phyloP scores from a whole-genome alignment of 805 yeast species.

The Kodamaea leandrae region DNA sequence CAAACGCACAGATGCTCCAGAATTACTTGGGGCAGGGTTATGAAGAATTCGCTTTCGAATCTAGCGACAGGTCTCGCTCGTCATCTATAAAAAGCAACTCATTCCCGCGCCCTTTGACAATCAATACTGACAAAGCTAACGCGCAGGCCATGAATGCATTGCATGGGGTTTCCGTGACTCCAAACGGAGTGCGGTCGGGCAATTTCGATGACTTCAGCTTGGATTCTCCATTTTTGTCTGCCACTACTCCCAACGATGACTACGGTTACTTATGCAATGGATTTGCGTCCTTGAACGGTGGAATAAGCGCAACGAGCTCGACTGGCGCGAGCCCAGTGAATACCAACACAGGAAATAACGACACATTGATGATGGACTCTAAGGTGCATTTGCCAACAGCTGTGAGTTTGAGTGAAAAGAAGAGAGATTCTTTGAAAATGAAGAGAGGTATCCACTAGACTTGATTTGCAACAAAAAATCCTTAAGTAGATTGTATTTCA shows the following conservation, averaged over 20 bases:
- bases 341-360: constrained; percentile 11
- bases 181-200: constrained; percentile 6
- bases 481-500: neutral
- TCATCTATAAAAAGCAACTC: constrained; percentile 22
- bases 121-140: constrained; percentile 36
- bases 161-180: constrained; percentile 16
- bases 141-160: constrained; percentile 23
- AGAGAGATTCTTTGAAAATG: constrained; percentile 43
- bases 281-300: constrained; percentile 9
- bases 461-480: neutral
- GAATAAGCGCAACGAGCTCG: constrained; percentile 11
- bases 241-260: constrained; percentile 37
- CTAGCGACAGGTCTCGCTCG: constrained; percentile 16
- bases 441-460: constrained; percentile 42
- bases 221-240: constrained; percentile 44
- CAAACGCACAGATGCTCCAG: constrained; percentile 8
- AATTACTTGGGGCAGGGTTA: constrained; percentile 10
- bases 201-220: constrained; percentile 19
- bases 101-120: constrained; percentile 36
- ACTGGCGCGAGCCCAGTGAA: constrained; percentile 16
- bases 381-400: constrained; percentile 29
- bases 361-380: constrained; percentile 13
- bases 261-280: constrained; percentile 27
- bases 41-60: constrained; percentile 30
- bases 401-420: constrained; percentile 41